Percentiles rank a stretch among this genome's conserved stretches.
phyloP scores from a whole-genome alignment of 306 rosid genomes.

The Begonia masoniana region DNA sequence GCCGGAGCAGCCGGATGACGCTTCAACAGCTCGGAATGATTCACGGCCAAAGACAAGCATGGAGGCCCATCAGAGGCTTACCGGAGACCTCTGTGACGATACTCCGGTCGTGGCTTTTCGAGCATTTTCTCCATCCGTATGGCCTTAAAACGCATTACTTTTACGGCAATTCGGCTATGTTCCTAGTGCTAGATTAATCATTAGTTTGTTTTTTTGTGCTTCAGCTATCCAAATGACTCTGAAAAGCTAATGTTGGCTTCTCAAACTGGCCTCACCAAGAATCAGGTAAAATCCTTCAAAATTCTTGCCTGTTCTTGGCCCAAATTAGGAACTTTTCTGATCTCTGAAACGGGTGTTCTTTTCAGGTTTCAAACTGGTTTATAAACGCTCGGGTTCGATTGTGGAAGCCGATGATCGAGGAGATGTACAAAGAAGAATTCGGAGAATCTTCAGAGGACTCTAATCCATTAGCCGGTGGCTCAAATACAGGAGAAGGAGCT shows the following conservation, averaged over 20 bases:
- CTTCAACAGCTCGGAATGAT: conserved; percentile 63
- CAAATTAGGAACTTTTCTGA: no score
- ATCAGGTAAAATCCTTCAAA: conserved; percentile 33
- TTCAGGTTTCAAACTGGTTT: conserved; percentile 85
- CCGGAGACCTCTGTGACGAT: conserved; percentile 77
- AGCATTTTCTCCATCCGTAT: conserved; percentile 91
- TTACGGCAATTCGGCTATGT: no score
- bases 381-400: conserved; percentile 77
- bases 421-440: conserved; percentile 80
- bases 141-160: conserved; percentile 6
- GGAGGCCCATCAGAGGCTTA: conserved; percentile 82
- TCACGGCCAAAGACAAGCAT: conserved; percentile 58
- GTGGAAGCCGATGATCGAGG: conserved; percentile 95
- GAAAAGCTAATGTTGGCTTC: conserved; percentile 73
- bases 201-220: conserved; percentile 8
- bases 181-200: background rate
- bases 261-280: conserved; percentile 70
- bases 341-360: background rate
- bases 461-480: conserved; percentile 30
- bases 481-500: conserved; percentile 26
- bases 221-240: conserved; percentile 73
- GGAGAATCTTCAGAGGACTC: conserved; percentile 81
- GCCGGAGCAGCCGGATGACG: conserved; percentile 30
- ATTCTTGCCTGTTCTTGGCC: no score
- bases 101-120: conserved; percentile 80